Evolutionary conservation across 2,329 filamentous ascomycete genomes (phyloP), one percentile per base, ranked within the genome.

Genomic region (Verticillium klebahnii): DNA sequence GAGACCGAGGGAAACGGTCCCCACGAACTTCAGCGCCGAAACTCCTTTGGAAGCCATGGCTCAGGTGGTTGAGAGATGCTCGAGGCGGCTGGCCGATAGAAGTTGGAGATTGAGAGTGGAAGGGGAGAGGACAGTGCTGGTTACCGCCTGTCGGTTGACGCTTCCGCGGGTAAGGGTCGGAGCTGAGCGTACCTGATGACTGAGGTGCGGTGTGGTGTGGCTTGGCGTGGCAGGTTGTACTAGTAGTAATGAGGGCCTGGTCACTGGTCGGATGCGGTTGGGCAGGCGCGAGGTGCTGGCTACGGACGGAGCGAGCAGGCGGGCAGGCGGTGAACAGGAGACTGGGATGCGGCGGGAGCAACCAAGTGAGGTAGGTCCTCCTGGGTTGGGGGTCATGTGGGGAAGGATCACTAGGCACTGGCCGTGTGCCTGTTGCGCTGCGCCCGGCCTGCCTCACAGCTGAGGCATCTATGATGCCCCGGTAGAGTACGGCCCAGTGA

Each of bases 11-110:
- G 90, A 94, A 67, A 96, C 86, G 59, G 92, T 96, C 71, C 94
- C 94, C 68, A 97, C 90, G 75, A 97, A 97, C 80, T 98, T 97
- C 79, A 91, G 87, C 75, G 90, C 79, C 61, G 91, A 88, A 71
- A 97, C 82, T 71, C 87, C 86, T 70, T 83, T 87, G 69, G 84
- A 86, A 69, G 86, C 82, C 85, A 92, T 90, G 75, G 73, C 68
- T 64, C 45, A 23, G 45, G 62, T 63, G 60, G 62, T 61, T 59
- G 17, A 19, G 32, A 17, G 34, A 54, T 59, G 40, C 40, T 55
- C 31, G 45, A 36, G 40, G n/a, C n/a, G 45, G 15, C 45, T 23
- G 23, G 56, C 45, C 45, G 45, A 52, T 60, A 50, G 57, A 60
- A 39, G 57, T 45, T 31, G 57, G 34, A 40, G 19, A 36, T 17